Conservation (phyloP, 1,139 yeast genomes). For the Spencermartinsiella ligniputridi region DNA sequence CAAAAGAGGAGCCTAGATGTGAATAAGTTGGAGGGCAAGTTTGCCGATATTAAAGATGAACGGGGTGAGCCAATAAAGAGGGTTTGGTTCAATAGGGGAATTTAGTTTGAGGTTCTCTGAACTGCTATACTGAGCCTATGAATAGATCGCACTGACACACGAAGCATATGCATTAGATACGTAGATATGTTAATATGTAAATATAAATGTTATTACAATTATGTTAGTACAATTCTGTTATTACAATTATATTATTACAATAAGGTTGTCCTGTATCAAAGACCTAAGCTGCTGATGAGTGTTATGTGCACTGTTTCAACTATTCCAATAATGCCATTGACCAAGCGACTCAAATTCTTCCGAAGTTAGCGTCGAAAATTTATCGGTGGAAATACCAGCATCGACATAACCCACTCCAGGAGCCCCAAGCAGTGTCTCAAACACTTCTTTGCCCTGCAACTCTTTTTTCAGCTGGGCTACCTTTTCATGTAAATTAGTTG, state of each 20-base stretch:
- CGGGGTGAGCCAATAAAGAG: conserved; percentile 55
- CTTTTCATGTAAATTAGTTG: conserved; percentile 35
- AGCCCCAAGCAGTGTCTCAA: conserved; percentile 81
- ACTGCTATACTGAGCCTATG: too few species aligned
- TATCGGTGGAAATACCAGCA: not conserved
- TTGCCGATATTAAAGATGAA: conserved; percentile 56
- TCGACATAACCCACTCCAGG: conserved; percentile 61
- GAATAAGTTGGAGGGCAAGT: conserved; percentile 55
- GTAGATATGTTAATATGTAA: too few species aligned
- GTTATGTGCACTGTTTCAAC: too few species aligned
- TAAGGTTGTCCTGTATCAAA: too few species aligned
- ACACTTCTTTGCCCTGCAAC: conserved; percentile 63
- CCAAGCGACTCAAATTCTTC: conserved; percentile 1
- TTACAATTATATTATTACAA: too few species aligned
- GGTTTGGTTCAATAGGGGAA: conserved; percentile 91
- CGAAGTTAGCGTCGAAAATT: not conserved
- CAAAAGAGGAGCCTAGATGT: conserved; percentile 67
- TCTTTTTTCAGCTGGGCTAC: conserved; percentile 34
- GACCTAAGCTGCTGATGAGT: too few species aligned
- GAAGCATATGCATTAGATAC: not conserved
- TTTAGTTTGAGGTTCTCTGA: conserved; percentile 38
- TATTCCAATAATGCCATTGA: not conserved
- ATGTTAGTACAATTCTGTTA: too few species aligned
- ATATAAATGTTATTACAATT: too few species aligned
- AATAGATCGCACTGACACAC: too few species aligned